phyloP scores from a whole-genome alignment of 345 rosid species.

The Salix caprea region DNA sequence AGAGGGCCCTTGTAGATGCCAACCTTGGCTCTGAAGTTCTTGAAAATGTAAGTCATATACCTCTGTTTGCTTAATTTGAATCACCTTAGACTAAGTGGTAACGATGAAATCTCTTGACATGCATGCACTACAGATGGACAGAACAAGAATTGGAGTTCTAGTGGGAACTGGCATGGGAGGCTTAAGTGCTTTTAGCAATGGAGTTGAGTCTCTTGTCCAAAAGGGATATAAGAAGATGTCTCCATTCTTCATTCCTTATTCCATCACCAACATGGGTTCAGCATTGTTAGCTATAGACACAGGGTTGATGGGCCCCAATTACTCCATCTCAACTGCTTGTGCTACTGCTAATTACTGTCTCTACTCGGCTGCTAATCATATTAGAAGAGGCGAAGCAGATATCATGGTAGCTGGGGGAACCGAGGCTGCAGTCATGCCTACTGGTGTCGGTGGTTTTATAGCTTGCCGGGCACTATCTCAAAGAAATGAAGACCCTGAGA shows the following conservation, averaged over 20 bases:
- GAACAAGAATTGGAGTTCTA: conserved; percentile 50
- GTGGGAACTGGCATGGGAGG: conserved; percentile 80
- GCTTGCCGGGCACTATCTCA: conserved; percentile 63
- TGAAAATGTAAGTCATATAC: conserved; percentile 33
- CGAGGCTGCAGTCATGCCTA: conserved; percentile 50
- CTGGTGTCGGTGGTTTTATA: conserved; percentile 57
- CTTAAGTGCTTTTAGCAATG: conserved; percentile 40
- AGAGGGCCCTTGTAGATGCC: conserved; percentile 51
- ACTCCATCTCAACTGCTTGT: conserved; percentile 63
- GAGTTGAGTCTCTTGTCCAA: conserved; percentile 48
- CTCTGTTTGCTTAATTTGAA: background rate
- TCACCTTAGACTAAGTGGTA: background rate
- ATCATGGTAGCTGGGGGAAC: conserved; percentile 64
- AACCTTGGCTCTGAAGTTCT: conserved; percentile 46
- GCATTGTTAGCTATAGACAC: conserved; percentile 62
- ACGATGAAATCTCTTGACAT: background rate
- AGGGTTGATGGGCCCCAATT: conserved; percentile 64
- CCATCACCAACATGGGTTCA: conserved; percentile 63
- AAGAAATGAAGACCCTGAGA: conserved; percentile 46
- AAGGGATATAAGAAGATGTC: conserved; percentile 55
- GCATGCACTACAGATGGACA: conserved; percentile 45
- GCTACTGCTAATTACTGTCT: conserved; percentile 66
- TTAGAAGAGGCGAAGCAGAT: conserved; percentile 59
- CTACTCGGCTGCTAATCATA: conserved; percentile 57
- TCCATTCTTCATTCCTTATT: conserved; percentile 61